A percentile compares a stretch with the other conserved stretches of the same genome.
Conservation (phyloP, 2,329 filamentous ascomycete genomes). For the Clathrospora elynae region DNA sequence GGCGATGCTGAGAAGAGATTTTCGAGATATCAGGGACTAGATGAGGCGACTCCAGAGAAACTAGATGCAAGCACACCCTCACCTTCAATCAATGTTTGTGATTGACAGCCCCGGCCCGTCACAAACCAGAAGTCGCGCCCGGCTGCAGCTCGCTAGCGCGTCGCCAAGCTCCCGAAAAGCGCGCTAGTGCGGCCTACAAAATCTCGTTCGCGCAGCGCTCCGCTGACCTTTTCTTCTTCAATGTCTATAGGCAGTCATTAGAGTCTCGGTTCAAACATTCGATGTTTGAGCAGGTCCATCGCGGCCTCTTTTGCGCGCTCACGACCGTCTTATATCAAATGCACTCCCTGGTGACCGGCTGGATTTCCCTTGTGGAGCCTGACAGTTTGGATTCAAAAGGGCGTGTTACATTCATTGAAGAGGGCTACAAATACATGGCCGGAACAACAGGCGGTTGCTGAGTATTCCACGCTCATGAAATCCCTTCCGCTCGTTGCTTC, state of each 20-base stretch:
- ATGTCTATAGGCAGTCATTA: conserved; percentile 91
- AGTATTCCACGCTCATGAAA: conserved; percentile 6
- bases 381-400: conserved; percentile 51
- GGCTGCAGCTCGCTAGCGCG: conserved; percentile 16
- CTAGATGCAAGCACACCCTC: conserved; percentile 1
- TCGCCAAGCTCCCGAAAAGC: conserved; percentile 14
- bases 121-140: conserved; percentile 36
- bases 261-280: conserved; percentile 97
- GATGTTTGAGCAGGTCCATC: conserved; percentile 96
- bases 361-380: conserved; percentile 56
- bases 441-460: not conserved
- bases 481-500: conserved; percentile 68
- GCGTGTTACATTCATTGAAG: conserved; percentile 45
- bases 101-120: conserved; percentile 14
- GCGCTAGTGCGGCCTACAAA: conserved; percentile 29
- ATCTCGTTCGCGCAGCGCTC: conserved; percentile 14
- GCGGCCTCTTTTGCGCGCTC: no score
- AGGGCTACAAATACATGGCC: not conserved
- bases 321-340: conserved; percentile 87
- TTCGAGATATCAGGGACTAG: not conserved
- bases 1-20: not conserved
- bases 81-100: conserved; percentile 6
- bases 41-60: conserved; percentile 2
- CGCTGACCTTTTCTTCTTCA: conserved; percentile 60
- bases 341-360: conserved; percentile 62